phyloP scores from a whole-genome alignment of 148 eudicot species.

The Cornus kousa region DNA sequence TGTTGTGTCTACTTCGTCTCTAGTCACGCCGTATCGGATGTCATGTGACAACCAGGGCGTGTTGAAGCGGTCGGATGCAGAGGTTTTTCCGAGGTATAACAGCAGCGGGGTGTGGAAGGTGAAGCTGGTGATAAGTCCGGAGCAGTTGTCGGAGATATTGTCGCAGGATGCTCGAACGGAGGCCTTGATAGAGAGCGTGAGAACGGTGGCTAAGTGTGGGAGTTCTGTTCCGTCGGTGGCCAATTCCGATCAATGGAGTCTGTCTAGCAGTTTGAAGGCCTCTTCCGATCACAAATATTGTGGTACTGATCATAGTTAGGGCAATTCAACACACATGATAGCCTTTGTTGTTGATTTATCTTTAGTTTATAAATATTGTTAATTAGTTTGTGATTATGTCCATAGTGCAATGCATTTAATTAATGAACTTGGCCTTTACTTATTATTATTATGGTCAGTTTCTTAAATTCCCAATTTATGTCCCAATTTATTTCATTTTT shows the following conservation, averaged over 20 bases:
- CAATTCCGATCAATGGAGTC: not conserved
- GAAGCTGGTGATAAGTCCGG: slow-evolving; percentile 55
- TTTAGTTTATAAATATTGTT: no score
- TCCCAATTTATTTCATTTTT: no score
- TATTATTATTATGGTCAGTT: no score
- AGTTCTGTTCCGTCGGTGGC: slow-evolving; percentile 9
- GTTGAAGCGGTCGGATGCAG: slow-evolving; percentile 20
- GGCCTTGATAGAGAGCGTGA: slow-evolving; percentile 47
- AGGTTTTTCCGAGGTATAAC: slow-evolving; percentile 23
- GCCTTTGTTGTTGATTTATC: no score
- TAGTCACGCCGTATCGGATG: slow-evolving; percentile 40
- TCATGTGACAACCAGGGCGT: slow-evolving; percentile 25
- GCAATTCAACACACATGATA: no score
- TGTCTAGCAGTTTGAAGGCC: not conserved
- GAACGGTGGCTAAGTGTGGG: slow-evolving; percentile 57
- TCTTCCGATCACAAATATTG: not conserved
- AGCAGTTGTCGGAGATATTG: slow-evolving; percentile 48
- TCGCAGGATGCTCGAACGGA: slow-evolving; percentile 46
- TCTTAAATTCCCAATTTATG: no score
- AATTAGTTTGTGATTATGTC: no score
- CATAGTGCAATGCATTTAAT: no score
- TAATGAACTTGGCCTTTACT: no score
- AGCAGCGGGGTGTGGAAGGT: slow-evolving; percentile 54
- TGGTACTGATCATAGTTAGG: no score
- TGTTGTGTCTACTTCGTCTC: not conserved